phyloP scores from a whole-genome alignment of 2,329 filamentous ascomycete species.

The Fusarium sp. region DNA sequence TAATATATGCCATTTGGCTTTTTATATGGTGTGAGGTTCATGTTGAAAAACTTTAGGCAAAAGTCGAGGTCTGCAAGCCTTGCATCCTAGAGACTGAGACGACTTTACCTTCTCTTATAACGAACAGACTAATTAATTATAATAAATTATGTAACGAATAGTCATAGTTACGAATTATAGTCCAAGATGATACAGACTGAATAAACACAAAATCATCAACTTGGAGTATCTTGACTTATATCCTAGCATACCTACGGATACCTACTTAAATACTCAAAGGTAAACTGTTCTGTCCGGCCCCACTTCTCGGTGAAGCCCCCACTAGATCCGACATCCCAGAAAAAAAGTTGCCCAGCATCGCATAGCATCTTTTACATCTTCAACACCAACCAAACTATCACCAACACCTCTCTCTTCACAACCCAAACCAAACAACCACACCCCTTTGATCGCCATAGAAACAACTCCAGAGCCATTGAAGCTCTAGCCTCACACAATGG shows the following conservation, averaged over 20 bases:
- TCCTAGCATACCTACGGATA: no score
- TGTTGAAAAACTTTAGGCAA: background rate
- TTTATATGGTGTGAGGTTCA: rapidly evolving
- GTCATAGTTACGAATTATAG: no score
- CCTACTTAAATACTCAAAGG: no score
- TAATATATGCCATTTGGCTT: no score
- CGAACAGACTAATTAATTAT: no score
- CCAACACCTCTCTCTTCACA: background rate
- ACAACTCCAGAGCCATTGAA: background rate
- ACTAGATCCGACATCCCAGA: slow-evolving; percentile 37
- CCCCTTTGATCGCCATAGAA: background rate
- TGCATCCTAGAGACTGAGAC: rapidly evolving
- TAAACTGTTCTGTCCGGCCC: no score
- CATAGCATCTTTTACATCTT: slow-evolving; percentile 21
- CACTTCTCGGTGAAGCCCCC: slow-evolving; percentile 37
- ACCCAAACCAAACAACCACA: background rate
- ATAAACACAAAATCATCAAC: no score
- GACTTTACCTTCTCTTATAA: rapidly evolving
- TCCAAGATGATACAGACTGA: no score
- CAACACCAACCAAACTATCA: slow-evolving; percentile 30
- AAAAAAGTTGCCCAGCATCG: slow-evolving; percentile 40
- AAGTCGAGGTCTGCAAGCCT: background rate
- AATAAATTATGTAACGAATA: no score
- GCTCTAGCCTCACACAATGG: slow-evolving; percentile 35
- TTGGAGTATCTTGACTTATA: no score